Evolutionary conservation across 345 rosid genomes (phyloP), one percentile per base, ranked within the genome.

Genomic region (Cardamine chenopodiifolia): DNA sequence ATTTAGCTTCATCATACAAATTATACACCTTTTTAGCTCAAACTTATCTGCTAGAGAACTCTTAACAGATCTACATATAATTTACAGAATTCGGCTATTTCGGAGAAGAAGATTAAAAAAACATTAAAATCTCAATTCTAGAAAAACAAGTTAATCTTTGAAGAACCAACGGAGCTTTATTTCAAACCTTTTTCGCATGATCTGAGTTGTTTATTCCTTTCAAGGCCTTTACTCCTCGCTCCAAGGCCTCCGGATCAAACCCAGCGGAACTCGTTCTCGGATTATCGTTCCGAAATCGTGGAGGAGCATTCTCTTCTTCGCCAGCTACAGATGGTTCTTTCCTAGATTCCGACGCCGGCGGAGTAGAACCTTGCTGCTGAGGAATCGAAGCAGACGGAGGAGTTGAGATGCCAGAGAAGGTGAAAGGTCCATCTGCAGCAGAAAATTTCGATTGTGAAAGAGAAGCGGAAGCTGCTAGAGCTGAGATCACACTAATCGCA

Each of bases 161-260:
- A 39, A 39, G 44, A 39, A 39, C 15, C n/a, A n/a, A n/a, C n/a
- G n/a, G n/a, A n/a, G n/a, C n/a, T n/a, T 37, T 35, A 4, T 9
- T 42, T 15, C 1, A 44, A 2, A 45, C 99, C 96, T 89, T 90
- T 83, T 95, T 92, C 44, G 92, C 89, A 73, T 90, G 81, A 54
- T 87, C 53, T 22, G 97, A 90, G 65, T 70, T 70, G 63, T 79
- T 81, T 66, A 95, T 95, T 66, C 89, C 92, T 40, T 70, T 79
- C 82, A 92, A 72, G 35, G 92, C 88, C 77, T 86, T 77, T 7
- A 90, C 99, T 4, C 97, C 97, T 23, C 90, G 88, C 83, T 92
- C 97, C 53, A 95, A 83, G 12, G 99, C 89, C 85, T 87, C 90
- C 0, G 97, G 99, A 73, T 95, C 96, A 61, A 95, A 92, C 8